Conservation (phyloP, 371 early-diverging fungal species). For the Mortierella sp. region DNA sequence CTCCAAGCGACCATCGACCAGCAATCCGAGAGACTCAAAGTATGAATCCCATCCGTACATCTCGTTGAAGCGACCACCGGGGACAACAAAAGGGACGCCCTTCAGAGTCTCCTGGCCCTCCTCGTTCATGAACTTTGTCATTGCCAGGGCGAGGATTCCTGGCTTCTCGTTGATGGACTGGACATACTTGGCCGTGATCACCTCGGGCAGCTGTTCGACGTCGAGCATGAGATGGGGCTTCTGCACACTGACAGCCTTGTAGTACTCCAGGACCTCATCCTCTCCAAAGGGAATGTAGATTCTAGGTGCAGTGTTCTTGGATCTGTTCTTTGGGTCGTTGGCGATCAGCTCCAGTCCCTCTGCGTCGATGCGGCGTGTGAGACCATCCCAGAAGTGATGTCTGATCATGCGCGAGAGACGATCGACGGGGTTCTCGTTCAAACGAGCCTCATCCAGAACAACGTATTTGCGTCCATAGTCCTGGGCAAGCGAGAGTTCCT, state of each 20-base stretch:
- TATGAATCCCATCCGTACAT: conserved; percentile 99
- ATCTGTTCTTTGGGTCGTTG: conserved; percentile 93
- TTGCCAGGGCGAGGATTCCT: conserved; percentile 92
- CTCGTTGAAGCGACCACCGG: conserved; percentile 98
- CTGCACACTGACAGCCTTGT: conserved; percentile 71
- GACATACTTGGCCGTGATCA: conserved; percentile 92
- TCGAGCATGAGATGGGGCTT: conserved; percentile 83
- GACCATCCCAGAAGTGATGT: conserved; percentile 94
- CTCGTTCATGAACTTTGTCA: conserved; percentile 70
- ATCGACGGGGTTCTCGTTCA: conserved; percentile 95
- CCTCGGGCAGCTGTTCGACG: conserved; percentile 86
- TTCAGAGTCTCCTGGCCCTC: conserved; percentile 67
- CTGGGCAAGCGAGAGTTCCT: conserved; percentile 94
- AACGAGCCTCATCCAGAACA: conserved; percentile 87
- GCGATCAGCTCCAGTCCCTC: conserved; percentile 92
- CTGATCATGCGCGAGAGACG: conserved; percentile 94
- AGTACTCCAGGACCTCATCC: conserved; percentile 85
- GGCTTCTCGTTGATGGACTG: conserved; percentile 90
- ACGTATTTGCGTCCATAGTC: conserved; percentile 90
- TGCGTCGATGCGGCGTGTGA: conserved; percentile 95
- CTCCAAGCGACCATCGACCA: conserved; percentile 87
- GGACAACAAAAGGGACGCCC: conserved; percentile 96
- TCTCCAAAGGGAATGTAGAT: conserved; percentile 94
- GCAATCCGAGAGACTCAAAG: conserved; percentile 92
- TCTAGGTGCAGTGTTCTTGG: conserved; percentile 78